Evolutionary conservation across 163 green algal genomes (phyloP), one percentile per base, ranked within the genome.

Genomic region (Scenedesmus sp.): DNA sequence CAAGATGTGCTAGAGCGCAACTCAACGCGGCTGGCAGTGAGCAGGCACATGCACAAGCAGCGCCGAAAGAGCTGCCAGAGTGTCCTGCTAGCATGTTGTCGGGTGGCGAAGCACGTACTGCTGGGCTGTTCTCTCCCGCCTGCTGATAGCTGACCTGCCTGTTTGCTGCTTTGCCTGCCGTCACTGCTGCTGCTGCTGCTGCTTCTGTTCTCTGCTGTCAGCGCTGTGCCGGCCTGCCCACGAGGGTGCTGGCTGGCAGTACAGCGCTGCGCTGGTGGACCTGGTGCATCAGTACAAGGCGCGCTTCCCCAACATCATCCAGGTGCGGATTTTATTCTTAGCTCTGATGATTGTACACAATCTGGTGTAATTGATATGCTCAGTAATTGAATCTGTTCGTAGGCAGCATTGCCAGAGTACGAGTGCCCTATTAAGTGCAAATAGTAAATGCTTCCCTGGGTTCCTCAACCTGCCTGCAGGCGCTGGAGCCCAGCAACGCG

Each of bases 241-340:
- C 9, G 92, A 94, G 26, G 93, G 94, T 79, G 88, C 84, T 23
- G 96, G 96, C 66, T 98, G 96, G 96, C 86, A 87, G n/a, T 98
- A 98, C 93, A 95, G 91, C 4, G 89, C 94, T 55, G 92, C 89
- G 52, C 92, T 93, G 54, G 55, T 94, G 20, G 91, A 89, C 54
- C 84, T 94, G 66, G 84, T 96, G 60, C 23, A 91, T 8, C 82
- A 94, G 56, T 95, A 95, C 93, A 94, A 91, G 59, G 86, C 46
- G 4, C 89, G 59, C 59, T 92, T 93, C 88, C 81, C 90, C 34
- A 96, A 93, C 94, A 90, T 97, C 26, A 94, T 97, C 57, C 70
- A 79, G 70, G 70, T 79, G 23, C 23, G 70, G 12, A 9, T 13
- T 26, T 34, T 9, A 76, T 18, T 34, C 3, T 76, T 34, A 34